Evolutionary conservation across 2,329 filamentous ascomycete genomes (phyloP).

Genomic region (Monilinia fructicola): DNA sequence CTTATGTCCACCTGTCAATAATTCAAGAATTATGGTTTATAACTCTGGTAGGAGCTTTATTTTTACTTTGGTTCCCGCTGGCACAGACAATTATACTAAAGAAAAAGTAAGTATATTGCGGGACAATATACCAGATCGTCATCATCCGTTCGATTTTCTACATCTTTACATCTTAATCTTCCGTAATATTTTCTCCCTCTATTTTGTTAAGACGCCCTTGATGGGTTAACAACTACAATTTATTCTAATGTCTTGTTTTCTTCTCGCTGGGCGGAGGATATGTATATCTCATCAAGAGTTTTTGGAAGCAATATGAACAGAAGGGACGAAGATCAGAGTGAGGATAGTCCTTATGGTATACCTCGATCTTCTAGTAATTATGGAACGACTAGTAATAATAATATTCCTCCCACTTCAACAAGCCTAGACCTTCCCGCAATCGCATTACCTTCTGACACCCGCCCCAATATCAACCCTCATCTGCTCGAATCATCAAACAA

Average conservation of each 20-base stretch:
- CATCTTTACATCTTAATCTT: background rate
- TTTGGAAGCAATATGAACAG: background rate
- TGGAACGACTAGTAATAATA: background rate
- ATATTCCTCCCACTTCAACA: background rate
- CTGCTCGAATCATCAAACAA: background rate
- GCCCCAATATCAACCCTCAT: background rate
- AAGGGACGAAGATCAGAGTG: conserved; percentile 14
- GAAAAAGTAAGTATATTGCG: background rate
- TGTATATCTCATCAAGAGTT: background rate
- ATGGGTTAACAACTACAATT: conserved; percentile 4
- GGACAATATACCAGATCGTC: background rate
- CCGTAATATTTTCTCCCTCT: background rate
- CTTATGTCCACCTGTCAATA: background rate
- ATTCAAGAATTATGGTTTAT: background rate
- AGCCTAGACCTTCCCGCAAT: background rate
- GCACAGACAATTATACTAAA: background rate
- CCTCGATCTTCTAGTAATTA: background rate
- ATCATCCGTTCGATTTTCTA: background rate
- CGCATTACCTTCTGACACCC: background rate
- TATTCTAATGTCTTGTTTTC: conserved; percentile 6
- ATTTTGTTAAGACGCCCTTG: background rate
- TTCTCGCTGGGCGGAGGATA: background rate
- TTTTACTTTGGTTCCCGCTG: background rate
- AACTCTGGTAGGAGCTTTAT: background rate
- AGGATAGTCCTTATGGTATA: conserved; percentile 5